Conservation (phyloP, 2,329 filamentous ascomycete species). For the Raffaelea deltoideospora region DNA sequence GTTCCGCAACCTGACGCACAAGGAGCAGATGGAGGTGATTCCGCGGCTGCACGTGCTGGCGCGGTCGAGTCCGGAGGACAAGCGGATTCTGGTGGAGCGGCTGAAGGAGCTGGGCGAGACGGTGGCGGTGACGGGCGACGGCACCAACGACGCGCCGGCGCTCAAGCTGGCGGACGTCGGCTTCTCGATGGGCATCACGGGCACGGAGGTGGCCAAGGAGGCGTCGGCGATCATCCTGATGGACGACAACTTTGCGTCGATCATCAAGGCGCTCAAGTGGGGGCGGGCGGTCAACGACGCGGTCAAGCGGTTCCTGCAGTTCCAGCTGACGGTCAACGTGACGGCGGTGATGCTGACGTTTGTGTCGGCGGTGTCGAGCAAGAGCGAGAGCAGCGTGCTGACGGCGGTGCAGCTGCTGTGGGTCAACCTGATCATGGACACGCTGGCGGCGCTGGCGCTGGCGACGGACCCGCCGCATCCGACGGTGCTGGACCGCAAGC, state of each 20-base stretch:
- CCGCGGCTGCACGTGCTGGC: conserved; percentile 57
- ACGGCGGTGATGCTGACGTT: conserved; percentile 82
- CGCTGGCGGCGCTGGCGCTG: conserved; percentile 74
- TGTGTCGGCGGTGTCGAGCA: conserved; percentile 64
- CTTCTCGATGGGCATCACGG: conserved; percentile 74
- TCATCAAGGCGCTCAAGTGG: conserved; percentile 72
- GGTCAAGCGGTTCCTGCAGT: conserved; percentile 62
- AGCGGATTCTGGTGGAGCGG: conserved; percentile 55
- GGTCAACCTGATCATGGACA: conserved; percentile 98
- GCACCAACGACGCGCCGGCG: conserved; percentile 71
- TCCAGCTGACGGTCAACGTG: conserved; percentile 78
- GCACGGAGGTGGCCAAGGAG: conserved; percentile 74
- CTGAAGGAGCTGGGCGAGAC: conserved; percentile 61
- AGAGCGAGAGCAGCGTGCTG: conserved; percentile 56
- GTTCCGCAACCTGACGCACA: conserved; percentile 56
- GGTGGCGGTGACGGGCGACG: conserved; percentile 71
- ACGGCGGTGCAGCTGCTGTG: conserved; percentile 85
- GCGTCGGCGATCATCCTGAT: conserved; percentile 74
- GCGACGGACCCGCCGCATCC: conserved; percentile 82
- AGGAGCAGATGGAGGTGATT: conserved; percentile 51
- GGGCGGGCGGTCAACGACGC: conserved; percentile 64
- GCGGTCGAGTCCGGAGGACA: conserved; percentile 62
- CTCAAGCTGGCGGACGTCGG: conserved; percentile 70
- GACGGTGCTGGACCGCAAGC: conserved; percentile 64
- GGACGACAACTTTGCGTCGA: conserved; percentile 81